Conservation (phyloP, 2,329 filamentous ascomycete species). For the Zalaria sp. region DNA sequence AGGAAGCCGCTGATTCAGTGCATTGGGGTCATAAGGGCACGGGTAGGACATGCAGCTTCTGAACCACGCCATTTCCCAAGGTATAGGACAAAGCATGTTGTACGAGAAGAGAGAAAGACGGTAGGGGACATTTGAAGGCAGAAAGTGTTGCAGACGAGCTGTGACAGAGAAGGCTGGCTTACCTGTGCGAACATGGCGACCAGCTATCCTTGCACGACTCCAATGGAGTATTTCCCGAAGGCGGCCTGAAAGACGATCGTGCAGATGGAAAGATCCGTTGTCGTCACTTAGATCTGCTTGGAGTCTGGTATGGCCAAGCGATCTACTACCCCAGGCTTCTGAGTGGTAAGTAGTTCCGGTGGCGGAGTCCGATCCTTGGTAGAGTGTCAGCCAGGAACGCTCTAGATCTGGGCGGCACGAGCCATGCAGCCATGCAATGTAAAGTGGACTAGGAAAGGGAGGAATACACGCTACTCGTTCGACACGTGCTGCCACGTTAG, state of each 20-base stretch:
- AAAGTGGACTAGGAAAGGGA: too few relatives aligned
- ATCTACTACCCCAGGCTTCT: not conserved
- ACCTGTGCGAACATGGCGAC: not conserved
- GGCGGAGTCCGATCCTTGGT: too few relatives aligned
- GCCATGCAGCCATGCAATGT: too few relatives aligned
- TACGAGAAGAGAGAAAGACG: not conserved
- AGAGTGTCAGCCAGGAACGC: not conserved
- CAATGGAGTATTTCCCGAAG: not conserved
- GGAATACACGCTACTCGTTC: too few relatives aligned
- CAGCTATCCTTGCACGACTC: not conserved
- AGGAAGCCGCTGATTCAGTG: not conserved
- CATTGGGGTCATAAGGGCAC: slow-evolving; percentile 6
- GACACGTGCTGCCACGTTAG: too few relatives aligned
- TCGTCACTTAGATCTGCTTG: not conserved
- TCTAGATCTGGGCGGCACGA: not conserved
- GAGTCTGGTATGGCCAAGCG: not conserved
- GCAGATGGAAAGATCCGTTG: not conserved
- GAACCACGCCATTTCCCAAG: slow-evolving; percentile 4
- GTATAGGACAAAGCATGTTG: not conserved
- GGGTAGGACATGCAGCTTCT: slow-evolving; percentile 6
- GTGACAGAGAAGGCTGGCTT: not conserved
- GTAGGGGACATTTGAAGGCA: not conserved
- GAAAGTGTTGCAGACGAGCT: not conserved
- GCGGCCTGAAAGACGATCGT: not conserved
- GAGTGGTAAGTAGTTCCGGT: too few relatives aligned